Conservation (phyloP, 164 flowering plant species). For the grape (Vitis vinifera) region DNA sequence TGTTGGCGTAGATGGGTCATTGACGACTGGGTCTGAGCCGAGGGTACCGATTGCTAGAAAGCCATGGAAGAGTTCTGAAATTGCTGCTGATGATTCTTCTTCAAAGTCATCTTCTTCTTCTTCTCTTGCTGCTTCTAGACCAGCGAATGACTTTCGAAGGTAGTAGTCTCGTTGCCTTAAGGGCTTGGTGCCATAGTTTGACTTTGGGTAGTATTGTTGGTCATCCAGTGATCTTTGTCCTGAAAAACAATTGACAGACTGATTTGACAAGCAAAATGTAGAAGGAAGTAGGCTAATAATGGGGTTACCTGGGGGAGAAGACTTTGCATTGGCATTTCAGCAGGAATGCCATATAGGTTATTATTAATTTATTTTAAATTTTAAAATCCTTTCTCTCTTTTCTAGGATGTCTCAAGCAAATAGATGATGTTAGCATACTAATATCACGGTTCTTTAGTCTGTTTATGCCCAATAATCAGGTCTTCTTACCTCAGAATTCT, state of each 20-base stretch:
- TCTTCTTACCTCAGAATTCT: too few species aligned
- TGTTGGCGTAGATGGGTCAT: constrained; percentile 62
- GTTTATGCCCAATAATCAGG: too few species aligned
- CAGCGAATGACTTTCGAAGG: constrained; percentile 58
- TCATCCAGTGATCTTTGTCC: constrained; percentile 71
- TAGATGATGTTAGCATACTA: not conserved
- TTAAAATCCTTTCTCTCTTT: too few species aligned
- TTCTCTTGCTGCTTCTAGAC: constrained; percentile 46
- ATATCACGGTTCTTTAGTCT: not conserved
- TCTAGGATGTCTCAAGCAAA: too few species aligned
- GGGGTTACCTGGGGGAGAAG: not conserved
- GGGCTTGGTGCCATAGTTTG: constrained; percentile 35
- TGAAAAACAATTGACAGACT: constrained; percentile 43
- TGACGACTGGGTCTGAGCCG: constrained; percentile 37
- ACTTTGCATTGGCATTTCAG: not conserved
- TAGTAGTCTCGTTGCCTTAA: constrained; percentile 37
- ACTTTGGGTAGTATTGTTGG: constrained; percentile 42
- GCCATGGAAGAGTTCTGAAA: constrained; percentile 59
- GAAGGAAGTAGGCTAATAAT: not conserved
- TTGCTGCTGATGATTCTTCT: constrained; percentile 35
- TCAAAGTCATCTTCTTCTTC: constrained; percentile 44
- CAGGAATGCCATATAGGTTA: not conserved
- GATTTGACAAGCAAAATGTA: constrained; percentile 28
- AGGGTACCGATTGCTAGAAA: constrained; percentile 73
- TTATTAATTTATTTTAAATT: too few species aligned